Conservation (phyloP, 2,329 filamentous ascomycete genomes). For the Aspergillus costaricaensis region DNA sequence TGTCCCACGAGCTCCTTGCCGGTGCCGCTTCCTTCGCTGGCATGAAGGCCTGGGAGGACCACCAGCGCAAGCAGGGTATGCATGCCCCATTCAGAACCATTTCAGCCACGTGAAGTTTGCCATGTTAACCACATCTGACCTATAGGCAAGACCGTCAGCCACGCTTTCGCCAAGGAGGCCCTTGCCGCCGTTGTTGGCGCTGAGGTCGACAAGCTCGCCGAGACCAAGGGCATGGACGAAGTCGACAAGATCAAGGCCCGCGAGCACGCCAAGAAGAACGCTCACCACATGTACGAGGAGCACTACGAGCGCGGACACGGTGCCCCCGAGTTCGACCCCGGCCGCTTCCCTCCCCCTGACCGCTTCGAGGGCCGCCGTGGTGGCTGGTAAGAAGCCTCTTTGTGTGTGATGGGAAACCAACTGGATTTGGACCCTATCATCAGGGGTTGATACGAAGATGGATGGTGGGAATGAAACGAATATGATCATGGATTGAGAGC, state of each 20-base stretch:
- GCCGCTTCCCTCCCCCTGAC: background rate
- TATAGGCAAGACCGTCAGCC: constrained; percentile 68
- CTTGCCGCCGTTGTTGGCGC: constrained; percentile 71
- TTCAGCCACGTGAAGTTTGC: background rate
- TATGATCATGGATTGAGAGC: background rate
- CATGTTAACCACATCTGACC: background rate
- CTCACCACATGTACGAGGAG: constrained; percentile 62
- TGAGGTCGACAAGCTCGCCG: constrained; percentile 74
- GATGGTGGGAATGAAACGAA: constrained; percentile 7
- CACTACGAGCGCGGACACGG: constrained; percentile 56
- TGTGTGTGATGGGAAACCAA: background rate
- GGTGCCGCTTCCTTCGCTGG: constrained; percentile 76
- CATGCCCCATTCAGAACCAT: constrained; percentile 1
- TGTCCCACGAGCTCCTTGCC: constrained; percentile 73
- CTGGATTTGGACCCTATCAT: background rate
- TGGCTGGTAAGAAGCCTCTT: constrained; percentile 4
- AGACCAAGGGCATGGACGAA: constrained; percentile 67
- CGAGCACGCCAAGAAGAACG: constrained; percentile 49
- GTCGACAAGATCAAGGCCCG: constrained; percentile 61
- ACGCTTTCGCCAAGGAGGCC: constrained; percentile 76
- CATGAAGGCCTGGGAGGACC: constrained; percentile 78
- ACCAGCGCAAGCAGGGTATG: constrained; percentile 68
- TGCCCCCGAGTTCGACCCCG: constrained; percentile 57
- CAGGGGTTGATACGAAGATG: constrained; percentile 6
- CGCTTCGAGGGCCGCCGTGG: constrained; percentile 1